These are phyloP conservation scores for Rhodotorula sp. DNA, from an alignment of 1,284 basidiomycete species.

Conservation along the genomic window DNA sequence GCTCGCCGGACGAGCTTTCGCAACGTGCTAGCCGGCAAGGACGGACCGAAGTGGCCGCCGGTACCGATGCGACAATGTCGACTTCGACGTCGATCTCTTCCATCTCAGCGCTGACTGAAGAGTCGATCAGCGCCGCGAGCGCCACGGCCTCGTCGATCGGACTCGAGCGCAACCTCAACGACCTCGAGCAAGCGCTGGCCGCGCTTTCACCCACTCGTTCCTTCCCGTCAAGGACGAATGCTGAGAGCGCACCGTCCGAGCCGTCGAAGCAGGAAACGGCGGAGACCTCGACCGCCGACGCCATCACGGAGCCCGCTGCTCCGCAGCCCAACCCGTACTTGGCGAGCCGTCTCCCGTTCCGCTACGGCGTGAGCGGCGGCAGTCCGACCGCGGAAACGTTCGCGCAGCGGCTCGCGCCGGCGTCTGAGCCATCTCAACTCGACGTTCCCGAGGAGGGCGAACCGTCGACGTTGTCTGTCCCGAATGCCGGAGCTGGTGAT, in stretches of 20 bases:
- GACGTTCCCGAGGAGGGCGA: not conserved
- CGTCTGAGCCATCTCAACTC: not conserved
- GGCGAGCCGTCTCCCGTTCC: constrained; percentile 12
- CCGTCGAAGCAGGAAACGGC: not conserved
- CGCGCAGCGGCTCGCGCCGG: not conserved
- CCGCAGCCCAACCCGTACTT: constrained; percentile 6
- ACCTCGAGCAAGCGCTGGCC: constrained; percentile 43
- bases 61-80: constrained; percentile 27
- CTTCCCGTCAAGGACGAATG: not conserved
- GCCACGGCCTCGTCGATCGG: constrained; percentile 23
- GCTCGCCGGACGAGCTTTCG: constrained; percentile 27
- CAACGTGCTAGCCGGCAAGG: constrained; percentile 31
- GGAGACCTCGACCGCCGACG: not conserved
- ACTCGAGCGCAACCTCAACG: constrained; percentile 43
- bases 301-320: not conserved
- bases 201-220: constrained; percentile 41
- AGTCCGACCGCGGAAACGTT: not conserved
- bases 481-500: not conserved
- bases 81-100: constrained; percentile 26
- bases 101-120: constrained; percentile 17
- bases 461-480: not conserved
- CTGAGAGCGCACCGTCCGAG: not conserved
- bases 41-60: constrained; percentile 23
- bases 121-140: not conserved
- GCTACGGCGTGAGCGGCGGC: constrained; percentile 13